A percentile compares a stretch with the other conserved stretches of the same genome.
Evolutionary conservation across 2,329 filamentous ascomycete genomes (phyloP).

Genomic region (Didymellaceae sp.): DNA sequence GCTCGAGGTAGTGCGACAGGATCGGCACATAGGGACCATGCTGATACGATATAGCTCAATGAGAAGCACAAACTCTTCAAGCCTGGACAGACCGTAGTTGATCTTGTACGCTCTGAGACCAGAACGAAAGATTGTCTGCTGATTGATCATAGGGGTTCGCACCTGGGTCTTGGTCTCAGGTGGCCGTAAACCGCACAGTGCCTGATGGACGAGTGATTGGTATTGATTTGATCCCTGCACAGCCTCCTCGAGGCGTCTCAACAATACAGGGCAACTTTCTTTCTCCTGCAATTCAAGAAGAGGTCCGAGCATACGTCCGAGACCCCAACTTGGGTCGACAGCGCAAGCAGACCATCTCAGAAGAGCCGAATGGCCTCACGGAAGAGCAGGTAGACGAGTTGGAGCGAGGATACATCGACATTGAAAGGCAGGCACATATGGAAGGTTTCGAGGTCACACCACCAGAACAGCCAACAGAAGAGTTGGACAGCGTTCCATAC

Average conservation of each 20-base stretch:
- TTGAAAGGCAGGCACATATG: conserved; percentile 60
- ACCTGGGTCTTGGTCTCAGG: conserved; percentile 69
- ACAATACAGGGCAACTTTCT: conserved; percentile 96
- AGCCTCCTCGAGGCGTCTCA: conserved; percentile 89
- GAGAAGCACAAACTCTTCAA: conserved; percentile 80
- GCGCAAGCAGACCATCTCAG: conserved; percentile 39
- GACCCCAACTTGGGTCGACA: conserved; percentile 66
- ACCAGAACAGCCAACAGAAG: conserved; percentile 20
- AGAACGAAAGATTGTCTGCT: conserved; percentile 12
- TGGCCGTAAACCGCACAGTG: conserved; percentile 78
- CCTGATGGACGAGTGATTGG: conserved; percentile 83
- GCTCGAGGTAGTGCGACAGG: conserved; percentile 68
- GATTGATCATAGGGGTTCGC: conserved; percentile 69
- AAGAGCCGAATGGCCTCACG: conserved; percentile 38
- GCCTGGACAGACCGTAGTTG: conserved; percentile 82
- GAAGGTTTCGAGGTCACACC: conserved; percentile 33
- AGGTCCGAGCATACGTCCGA: conserved; percentile 78
- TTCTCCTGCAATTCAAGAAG: conserved; percentile 71
- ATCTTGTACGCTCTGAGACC: conserved; percentile 66
- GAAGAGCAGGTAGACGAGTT: conserved; percentile 51
- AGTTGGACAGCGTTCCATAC: conserved; percentile 26
- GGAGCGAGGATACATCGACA: conserved; percentile 69
- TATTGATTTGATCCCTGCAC: conserved; percentile 91
- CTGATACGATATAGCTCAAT: conserved; percentile 69
- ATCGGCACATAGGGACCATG: not conserved